Percentiles rank a stretch among this genome's conserved stretches.
phyloP scores from a whole-genome alignment of 2,329 filamentous ascomycete species.

The Epichloe scottii region DNA sequence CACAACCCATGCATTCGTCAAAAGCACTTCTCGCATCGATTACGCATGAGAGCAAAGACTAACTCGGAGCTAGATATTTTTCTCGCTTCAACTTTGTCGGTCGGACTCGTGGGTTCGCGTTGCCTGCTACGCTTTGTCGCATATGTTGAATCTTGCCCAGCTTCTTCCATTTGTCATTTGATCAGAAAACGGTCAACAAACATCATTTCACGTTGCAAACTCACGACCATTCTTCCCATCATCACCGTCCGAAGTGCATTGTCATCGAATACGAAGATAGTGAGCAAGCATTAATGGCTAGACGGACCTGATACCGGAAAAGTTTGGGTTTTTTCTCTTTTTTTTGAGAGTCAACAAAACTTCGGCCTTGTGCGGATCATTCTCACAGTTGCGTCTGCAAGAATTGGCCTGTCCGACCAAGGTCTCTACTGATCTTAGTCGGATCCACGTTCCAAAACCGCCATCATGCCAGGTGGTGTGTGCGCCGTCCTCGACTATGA shows the following conservation, averaged over 20 bases:
- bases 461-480: constrained; percentile 65
- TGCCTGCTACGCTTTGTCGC: neutral
- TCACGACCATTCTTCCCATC: neutral
- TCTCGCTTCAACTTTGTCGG: neutral
- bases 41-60: neutral
- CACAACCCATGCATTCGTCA: neutral
- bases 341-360: neutral
- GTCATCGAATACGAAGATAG: constrained; percentile 11
- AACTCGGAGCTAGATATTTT: neutral
- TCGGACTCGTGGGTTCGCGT: neutral
- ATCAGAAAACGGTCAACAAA: neutral
- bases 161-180: neutral
- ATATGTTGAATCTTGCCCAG: neutral
- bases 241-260: constrained; percentile 7
- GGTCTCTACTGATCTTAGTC: constrained; percentile 28
- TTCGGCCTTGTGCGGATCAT: neutral
- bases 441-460: constrained; percentile 17
- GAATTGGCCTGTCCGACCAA: constrained; percentile 21
- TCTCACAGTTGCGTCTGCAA: constrained; percentile 5
- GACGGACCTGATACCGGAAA: constrained; percentile 13
- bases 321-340: constrained; percentile 6
- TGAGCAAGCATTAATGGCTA: constrained; percentile 21
- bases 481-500: constrained; percentile 93
- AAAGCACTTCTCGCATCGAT: neutral
- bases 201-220: neutral